Evolutionary conservation across 257 asterid species (phyloP), one percentile per base, ranked within the genome.

Genomic region (Rehmannia glutinosa): DNA sequence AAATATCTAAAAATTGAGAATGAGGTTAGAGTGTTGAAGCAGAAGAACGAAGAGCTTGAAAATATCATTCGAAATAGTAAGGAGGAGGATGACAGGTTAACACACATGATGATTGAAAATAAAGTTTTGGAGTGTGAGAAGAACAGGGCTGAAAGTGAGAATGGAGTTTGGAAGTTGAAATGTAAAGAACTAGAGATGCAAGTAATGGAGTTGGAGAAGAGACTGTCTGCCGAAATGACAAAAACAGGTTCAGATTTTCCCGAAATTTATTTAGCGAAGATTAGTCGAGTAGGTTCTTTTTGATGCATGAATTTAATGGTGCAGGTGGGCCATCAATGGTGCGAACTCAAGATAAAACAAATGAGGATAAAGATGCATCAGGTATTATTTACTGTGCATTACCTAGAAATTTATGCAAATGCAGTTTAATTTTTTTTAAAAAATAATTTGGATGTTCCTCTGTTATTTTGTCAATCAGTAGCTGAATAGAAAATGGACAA

Each of bases 81-180:
- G 5, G 72, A 45, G 13, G 85, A 66, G 32, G 77, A 59, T 33
- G 77, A 68, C 27, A 64, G 58, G 75, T 46, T 80, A 54, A 49
- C 75, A 13, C 66, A 58, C 45, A 71, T 81, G 81, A 69, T 82
- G 86, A 65, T 74, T 27, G 88, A 82, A 74, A 88, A 78, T 57
- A 75, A 68, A 43, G 88, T 80, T 56, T 61, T 84, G 81, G 82
- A 79, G n/a, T 71, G 77, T 36, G 91, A 81, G 77, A 84, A 82
- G 77, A 70, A 24, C 27, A 79, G 62, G 62, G 84, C 84, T 35
- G 89, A 82, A 66, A 51, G 62, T 1, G 81, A 82, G 35, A 55
- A 70, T 68, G 83, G 58, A 52, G 61, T 49, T 47, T 82, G 86
- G 89, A 80, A 84, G 66, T 41, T 28, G 8, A 84, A 79, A 73